Evolutionary conservation across 257 asterid genomes (phyloP).

Genomic region (Lycium barbarum): DNA sequence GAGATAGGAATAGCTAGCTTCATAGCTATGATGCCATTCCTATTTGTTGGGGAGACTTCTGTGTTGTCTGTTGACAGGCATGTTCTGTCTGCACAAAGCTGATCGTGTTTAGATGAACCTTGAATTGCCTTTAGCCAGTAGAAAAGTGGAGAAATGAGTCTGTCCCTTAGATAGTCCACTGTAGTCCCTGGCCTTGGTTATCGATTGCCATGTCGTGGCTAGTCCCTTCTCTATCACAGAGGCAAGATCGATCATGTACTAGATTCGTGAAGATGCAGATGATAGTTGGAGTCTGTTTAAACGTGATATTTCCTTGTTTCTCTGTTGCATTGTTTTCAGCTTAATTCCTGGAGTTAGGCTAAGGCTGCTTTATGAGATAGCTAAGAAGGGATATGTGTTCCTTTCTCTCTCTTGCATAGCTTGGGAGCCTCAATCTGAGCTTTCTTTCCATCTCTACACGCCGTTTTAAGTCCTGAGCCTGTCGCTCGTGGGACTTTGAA

Average conservation of each 20-base stretch:
- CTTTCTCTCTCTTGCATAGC: neutral
- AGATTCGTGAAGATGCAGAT: constrained; percentile 5
- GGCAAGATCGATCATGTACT: neutral
- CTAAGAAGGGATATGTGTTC: neutral
- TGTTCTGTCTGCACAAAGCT: neutral
- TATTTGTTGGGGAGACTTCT: neutral
- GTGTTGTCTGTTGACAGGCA: constrained; percentile 10
- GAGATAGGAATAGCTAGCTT: neutral
- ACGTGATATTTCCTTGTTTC: neutral
- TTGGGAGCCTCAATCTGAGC: neutral
- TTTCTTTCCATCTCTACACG: neutral
- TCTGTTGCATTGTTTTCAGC: neutral
- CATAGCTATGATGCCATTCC: neutral
- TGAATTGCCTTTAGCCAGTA: neutral
- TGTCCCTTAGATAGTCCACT: neutral
- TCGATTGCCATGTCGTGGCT: neutral
- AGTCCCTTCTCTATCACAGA: neutral
- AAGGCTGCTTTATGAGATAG: neutral
- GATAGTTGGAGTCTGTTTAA: neutral
- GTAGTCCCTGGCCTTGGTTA: neutral
- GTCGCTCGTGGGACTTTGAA: neutral
- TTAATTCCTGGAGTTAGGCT: neutral
- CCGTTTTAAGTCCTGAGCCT: neutral
- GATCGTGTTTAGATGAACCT: neutral
- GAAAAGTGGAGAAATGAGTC: neutral